Conservation (phyloP, 192 early-diverging fungal genomes). For the Umbelopsis ramanniana region DNA sequence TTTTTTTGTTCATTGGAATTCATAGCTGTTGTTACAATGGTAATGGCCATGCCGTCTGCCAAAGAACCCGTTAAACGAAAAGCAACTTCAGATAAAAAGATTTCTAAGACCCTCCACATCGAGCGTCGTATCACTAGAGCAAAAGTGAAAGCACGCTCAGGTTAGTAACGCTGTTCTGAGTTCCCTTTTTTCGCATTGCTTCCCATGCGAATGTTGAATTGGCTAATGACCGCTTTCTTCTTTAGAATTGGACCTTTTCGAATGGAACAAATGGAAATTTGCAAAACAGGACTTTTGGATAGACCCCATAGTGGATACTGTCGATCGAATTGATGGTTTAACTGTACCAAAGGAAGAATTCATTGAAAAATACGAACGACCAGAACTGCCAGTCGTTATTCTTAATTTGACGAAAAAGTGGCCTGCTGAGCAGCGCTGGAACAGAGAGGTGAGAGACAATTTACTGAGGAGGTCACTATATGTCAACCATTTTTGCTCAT, state of each 20-base stretch:
- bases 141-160: conserved; percentile 54
- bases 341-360: conserved; percentile 62
- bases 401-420: conserved; percentile 57
- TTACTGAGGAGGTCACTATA: conserved; percentile 5
- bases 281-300: conserved; percentile 56
- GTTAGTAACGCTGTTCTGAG: conserved; percentile 26
- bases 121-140: conserved; percentile 43
- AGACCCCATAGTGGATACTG: conserved; percentile 47
- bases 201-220: background rate
- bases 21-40: background rate
- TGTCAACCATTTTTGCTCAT: background rate
- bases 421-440: conserved; percentile 62
- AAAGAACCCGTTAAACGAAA: background rate
- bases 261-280: conserved; percentile 60
- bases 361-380: conserved; percentile 56
- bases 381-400: conserved; percentile 64
- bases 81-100: background rate
- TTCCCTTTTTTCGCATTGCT: background rate
- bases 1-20: background rate
- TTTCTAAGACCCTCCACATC: background rate
- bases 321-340: conserved; percentile 58
- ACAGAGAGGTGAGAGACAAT: conserved; percentile 42
- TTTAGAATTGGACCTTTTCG: conserved; percentile 66
- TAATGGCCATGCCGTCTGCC: conserved; percentile 2
- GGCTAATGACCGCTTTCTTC: background rate